Base-by-base conservation (phyloP, 139 green algal genomes). In the Tetratostichococcus sp. region DNA sequence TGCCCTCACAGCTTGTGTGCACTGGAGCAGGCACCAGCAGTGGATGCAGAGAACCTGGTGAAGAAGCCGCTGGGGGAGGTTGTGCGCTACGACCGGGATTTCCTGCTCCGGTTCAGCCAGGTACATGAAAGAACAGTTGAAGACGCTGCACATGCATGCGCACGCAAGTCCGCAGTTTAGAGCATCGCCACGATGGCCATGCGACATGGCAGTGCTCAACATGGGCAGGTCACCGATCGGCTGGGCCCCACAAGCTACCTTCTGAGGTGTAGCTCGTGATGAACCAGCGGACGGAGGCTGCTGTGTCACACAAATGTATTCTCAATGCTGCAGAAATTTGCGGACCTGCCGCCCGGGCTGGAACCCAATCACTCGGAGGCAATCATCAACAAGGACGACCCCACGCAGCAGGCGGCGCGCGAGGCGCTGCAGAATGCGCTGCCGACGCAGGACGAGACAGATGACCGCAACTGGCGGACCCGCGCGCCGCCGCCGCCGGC, bases 391-490 rank as follows among this genome's bases (percentile, higher is more conserved):
- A 82, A 82, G 19, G 82, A 84, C 30, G 82, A 93, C 65, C 77
- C 77, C 21, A 84, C 89, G 72, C 86, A 86, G 26, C 79, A 91
- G 73, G 78, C 83, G 50, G 50, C 50, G 14, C 50, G 50, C 50
- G 14, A 25, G 50, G 50, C 50, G 19, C 11, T 26, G 34, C 84
- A 91, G 84, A 82, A 81, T 33, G 73, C 82, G 71, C 78, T 84
- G 65, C 79, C 75, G 30, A 79, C 84, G 32, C 81, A 83, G 23
- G 86, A 90, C 70, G 84, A 88, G 35, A 76, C 80, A 8, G 87
- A 92, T 35, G 84, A 87, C 58, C 76, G 88, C 8, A 88, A 94
- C 72, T 94, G 89, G 89, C 89, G 88, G 43, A 78, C 82, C 0
- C 83, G 87, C 28, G 69, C 73, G 11, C 73, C 76, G 25, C 50